A percentile compares a stretch with the other conserved stretches of the same genome.
These are phyloP conservation scores for Suillus clintonianus DNA, from an alignment of 768 basidiomycete species.

Conservation along the genomic window DNA sequence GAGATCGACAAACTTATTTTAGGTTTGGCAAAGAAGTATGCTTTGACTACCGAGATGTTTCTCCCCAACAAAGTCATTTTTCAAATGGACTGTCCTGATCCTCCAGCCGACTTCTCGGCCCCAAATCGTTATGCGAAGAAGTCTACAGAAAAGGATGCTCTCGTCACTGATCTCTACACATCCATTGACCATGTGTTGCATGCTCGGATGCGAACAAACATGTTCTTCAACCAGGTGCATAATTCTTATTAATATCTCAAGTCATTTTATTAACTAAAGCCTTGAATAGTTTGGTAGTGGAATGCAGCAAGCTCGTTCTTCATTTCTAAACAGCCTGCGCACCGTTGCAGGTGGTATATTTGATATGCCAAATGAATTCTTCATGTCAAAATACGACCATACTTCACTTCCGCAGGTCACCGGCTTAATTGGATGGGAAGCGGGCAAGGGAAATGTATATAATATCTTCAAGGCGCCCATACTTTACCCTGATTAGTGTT, in stretches of 20 bases:
- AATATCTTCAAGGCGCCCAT: neutral
- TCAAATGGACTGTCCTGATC: neutral
- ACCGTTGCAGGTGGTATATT: neutral
- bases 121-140: neutral
- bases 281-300: neutral
- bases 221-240: neutral
- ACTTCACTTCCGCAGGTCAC: neutral
- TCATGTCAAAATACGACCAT: neutral
- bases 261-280: neutral
- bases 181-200: neutral
- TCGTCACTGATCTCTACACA: neutral
- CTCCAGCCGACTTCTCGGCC: neutral
- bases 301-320: neutral
- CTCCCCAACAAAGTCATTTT: neutral
- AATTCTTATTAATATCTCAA: neutral
- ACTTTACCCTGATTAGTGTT: too few species aligned
- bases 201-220: too few species aligned
- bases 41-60: too few species aligned
- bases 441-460: neutral
- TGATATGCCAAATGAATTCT: neutral
- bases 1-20: too few species aligned
- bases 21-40: too few species aligned
- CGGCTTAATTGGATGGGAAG: neutral
- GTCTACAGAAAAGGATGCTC: neutral
- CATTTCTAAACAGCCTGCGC: neutral